Evolutionary conservation across 2,329 filamentous ascomycete species (phyloP).

Genomic region (Trichoderma sp.): DNA sequence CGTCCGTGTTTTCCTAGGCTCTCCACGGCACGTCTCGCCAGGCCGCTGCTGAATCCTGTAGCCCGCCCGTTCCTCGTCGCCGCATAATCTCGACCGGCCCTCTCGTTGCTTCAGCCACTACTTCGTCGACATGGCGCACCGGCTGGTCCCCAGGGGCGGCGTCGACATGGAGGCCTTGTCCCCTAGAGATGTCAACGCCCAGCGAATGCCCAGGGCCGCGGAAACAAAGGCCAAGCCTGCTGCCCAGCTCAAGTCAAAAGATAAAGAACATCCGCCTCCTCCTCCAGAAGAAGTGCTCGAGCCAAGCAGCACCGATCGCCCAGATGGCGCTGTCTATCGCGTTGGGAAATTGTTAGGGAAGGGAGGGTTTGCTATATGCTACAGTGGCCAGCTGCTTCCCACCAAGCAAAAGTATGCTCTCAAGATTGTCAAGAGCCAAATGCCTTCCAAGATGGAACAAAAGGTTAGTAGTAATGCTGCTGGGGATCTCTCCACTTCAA

Average conservation of each 20-base stretch:
- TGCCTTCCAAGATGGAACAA: conserved; percentile 82
- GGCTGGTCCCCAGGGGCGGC: conserved; percentile 52
- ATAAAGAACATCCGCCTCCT: conserved; percentile 69
- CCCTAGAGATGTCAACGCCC: conserved; percentile 66
- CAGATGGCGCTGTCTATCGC: conserved; percentile 72
- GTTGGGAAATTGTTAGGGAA: conserved; percentile 76
- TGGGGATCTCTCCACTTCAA: not conserved
- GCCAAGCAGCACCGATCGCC: conserved; percentile 69
- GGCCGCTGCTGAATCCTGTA: conserved; percentile 31
- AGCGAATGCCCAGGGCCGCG: conserved; percentile 52
- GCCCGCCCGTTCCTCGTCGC: conserved; percentile 23
- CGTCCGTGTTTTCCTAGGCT: conserved; percentile 17
- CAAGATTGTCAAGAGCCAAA: conserved; percentile 82
- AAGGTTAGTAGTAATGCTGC: conserved; percentile 59
- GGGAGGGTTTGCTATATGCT: conserved; percentile 82
- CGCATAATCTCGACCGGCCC: not conserved
- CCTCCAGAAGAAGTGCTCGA: conserved; percentile 64
- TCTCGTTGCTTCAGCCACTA: not conserved
- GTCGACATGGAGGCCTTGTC: conserved; percentile 66
- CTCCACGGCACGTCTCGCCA: conserved; percentile 8
- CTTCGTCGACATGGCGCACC: conserved; percentile 49
- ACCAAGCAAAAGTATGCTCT: conserved; percentile 72
- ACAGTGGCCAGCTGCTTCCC: conserved; percentile 69
- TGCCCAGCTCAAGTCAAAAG: conserved; percentile 59
- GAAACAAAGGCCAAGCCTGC: conserved; percentile 58